These are phyloP conservation scores for Phoma sp. DNA, from an alignment of 2,329 filamentous ascomycete species.

Conservation along the genomic window DNA sequence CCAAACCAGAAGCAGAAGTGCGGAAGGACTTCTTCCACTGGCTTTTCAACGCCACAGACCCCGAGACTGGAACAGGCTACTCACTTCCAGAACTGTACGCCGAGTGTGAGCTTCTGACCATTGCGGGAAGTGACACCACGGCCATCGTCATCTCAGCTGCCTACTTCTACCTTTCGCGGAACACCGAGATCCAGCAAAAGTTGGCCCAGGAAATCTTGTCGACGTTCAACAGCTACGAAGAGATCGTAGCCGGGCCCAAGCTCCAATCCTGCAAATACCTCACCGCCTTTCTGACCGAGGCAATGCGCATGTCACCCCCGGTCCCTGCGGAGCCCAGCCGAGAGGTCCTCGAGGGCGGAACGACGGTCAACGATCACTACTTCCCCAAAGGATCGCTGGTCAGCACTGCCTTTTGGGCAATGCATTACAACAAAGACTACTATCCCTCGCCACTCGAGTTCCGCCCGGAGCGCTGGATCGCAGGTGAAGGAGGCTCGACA, in stretches of 20 bases:
- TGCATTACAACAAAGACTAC: slow-evolving; percentile 25
- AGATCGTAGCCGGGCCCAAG: slow-evolving; percentile 17
- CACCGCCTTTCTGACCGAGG: slow-evolving; percentile 23
- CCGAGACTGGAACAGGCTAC: slow-evolving; percentile 44
- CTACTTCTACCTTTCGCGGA: slow-evolving; percentile 22
- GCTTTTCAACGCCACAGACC: slow-evolving; percentile 49
- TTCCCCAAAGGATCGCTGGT: slow-evolving; percentile 29
- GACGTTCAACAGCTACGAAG: slow-evolving; percentile 18
- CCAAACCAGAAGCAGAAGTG: slow-evolving; percentile 3
- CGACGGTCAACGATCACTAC: slow-evolving; percentile 19
- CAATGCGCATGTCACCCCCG: slow-evolving; percentile 23
- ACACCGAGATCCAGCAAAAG: slow-evolving; percentile 6
- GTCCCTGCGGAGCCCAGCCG: slow-evolving; percentile 22
- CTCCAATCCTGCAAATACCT: slow-evolving; percentile 22
- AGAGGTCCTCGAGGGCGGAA: slow-evolving; percentile 26
- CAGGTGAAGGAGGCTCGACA: slow-evolving; percentile 10
- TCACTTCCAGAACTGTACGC: slow-evolving; percentile 47
- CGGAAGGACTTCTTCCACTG: slow-evolving; percentile 52
- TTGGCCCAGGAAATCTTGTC: slow-evolving; percentile 16
- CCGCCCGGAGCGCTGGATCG: slow-evolving; percentile 31
- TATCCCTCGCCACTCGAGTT: slow-evolving; percentile 25
- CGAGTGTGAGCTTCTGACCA: slow-evolving; percentile 22
- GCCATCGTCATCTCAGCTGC: slow-evolving; percentile 16
- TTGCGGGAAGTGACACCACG: slow-evolving; percentile 27
- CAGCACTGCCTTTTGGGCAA: slow-evolving; percentile 25